A percentile compares a stretch with the other conserved stretches of the same genome.
Conservation (phyloP, 257 asterid genomes). For the Ajuga chamaepitys region DNA sequence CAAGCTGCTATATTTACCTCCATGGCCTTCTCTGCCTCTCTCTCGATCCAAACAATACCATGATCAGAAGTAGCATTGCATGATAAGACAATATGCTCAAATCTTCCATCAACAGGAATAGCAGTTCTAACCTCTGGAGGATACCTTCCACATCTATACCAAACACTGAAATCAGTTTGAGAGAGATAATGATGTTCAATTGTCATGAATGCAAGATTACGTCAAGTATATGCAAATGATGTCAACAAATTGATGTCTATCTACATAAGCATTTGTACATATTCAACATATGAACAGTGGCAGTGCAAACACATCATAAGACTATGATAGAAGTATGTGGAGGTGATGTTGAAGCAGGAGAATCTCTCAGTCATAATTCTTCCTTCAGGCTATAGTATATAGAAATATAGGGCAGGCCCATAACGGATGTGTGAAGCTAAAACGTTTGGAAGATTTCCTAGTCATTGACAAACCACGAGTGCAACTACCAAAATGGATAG, state of each 20-base stretch:
- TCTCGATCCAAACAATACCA: conserved; percentile 82
- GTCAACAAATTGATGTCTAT: not conserved
- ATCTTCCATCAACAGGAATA: conserved; percentile 96
- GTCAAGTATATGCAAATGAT: not conserved
- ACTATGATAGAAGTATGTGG: too few species aligned
- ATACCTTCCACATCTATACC: conserved; percentile 80
- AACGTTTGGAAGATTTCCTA: too few species aligned
- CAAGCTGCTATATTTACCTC: conserved; percentile 33
- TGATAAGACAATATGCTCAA: conserved; percentile 89
- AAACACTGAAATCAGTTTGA: not conserved
- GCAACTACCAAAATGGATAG: too few species aligned
- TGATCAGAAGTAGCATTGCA: conserved; percentile 92
- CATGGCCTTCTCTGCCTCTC: conserved; percentile 75
- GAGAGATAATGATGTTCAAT: not conserved
- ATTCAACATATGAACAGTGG: too few species aligned
- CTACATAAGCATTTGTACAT: not conserved
- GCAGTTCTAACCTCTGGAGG: conserved; percentile 97
- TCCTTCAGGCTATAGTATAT: too few species aligned
- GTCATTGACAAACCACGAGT: too few species aligned
- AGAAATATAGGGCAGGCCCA: too few species aligned
- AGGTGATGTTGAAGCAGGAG: too few species aligned
- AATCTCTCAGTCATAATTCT: too few species aligned
- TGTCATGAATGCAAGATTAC: not conserved
- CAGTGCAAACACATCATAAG: too few species aligned
- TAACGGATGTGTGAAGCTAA: too few species aligned